A percentile compares a stretch with the other conserved stretches of the same genome.
These are phyloP conservation scores for Thalassiosira sp. DNA, from an alignment of 352 stramenopile genomes.

Conservation along the genomic window DNA sequence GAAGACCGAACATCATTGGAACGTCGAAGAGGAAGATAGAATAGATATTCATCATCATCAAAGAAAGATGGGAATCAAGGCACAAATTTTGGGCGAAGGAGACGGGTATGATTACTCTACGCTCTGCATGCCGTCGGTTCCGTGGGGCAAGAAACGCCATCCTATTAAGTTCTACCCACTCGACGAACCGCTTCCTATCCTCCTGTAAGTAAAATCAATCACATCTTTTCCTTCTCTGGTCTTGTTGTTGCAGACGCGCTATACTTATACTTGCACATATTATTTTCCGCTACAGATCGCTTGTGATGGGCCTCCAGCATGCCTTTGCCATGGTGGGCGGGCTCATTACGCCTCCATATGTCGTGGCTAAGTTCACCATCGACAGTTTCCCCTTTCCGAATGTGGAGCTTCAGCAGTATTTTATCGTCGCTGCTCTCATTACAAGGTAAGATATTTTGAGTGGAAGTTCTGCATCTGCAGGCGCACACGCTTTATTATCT, in stretches of 20 bases:
- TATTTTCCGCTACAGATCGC: slow-evolving; percentile 9
- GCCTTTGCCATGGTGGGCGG: slow-evolving; percentile 81
- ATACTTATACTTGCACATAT: too few relatives aligned
- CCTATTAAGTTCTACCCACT: slow-evolving; percentile 53
- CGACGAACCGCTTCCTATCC: slow-evolving; percentile 69
- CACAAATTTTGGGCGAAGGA: slow-evolving; percentile 45
- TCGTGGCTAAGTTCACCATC: slow-evolving; percentile 69
- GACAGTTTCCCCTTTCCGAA: slow-evolving; percentile 25
- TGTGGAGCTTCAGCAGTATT: slow-evolving; percentile 66
- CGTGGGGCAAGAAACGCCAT: slow-evolving; percentile 29
- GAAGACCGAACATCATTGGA: too few relatives aligned
- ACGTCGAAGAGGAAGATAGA: too few relatives aligned
- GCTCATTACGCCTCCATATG: slow-evolving; percentile 71
- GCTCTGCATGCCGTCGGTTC: slow-evolving; percentile 63
- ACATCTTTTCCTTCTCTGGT: not conserved
- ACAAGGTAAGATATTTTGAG: too few relatives aligned
- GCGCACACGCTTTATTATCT: too few relatives aligned
- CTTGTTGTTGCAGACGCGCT: too few relatives aligned
- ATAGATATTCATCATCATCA: too few relatives aligned
- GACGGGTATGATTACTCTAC: slow-evolving; percentile 57
- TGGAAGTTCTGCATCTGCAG: too few relatives aligned
- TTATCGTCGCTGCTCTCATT: slow-evolving; percentile 73
- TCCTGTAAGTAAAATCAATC: slow-evolving; percentile 28
- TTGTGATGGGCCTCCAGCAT: slow-evolving; percentile 80
- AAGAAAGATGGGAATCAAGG: slow-evolving; percentile 42